phyloP scores from a whole-genome alignment of 1,139 yeast species.

The Geotrichum siamense region DNA sequence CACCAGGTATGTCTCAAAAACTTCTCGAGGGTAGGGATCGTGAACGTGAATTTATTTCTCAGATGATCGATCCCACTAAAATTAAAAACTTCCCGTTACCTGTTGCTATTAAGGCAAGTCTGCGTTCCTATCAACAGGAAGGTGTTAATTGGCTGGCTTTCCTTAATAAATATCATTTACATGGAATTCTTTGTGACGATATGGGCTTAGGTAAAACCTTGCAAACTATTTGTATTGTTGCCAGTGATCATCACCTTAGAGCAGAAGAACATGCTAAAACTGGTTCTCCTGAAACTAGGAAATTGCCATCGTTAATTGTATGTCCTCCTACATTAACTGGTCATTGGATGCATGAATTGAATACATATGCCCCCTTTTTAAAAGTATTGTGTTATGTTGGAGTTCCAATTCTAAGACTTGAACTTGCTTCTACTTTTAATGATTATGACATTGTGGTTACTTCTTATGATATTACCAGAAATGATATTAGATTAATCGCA shows the following conservation, averaged over 20 bases:
- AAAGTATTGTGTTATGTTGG: constrained; percentile 86
- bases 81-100: constrained; percentile 85
- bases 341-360: constrained; percentile 96
- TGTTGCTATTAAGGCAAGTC: constrained; percentile 83
- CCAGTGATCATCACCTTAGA: constrained; percentile 89
- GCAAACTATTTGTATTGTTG: constrained; percentile 93
- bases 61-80: constrained; percentile 97
- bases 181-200: constrained; percentile 97
- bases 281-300: constrained; percentile 58
- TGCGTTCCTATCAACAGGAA: constrained; percentile 93
- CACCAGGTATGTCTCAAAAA: constrained; percentile 82
- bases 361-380: constrained; percentile 84
- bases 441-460: constrained; percentile 80
- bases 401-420: constrained; percentile 66
- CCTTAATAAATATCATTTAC: constrained; percentile 86
- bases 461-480: constrained; percentile 92
- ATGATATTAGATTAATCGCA: constrained; percentile 65
- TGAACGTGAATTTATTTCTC: constrained; percentile 90
- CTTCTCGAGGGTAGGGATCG: constrained; percentile 82
- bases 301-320: constrained; percentile 74
- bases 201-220: constrained; percentile 98
- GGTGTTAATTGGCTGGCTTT: constrained; percentile 99
- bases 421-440: constrained; percentile 48
- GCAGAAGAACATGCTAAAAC: constrained; percentile 57
- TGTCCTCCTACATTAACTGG: constrained; percentile 98